A percentile compares a stretch with the other conserved stretches of the same genome.
phyloP scores from a whole-genome alignment of 768 basidiomycete species.

The Suillus decipiens region DNA sequence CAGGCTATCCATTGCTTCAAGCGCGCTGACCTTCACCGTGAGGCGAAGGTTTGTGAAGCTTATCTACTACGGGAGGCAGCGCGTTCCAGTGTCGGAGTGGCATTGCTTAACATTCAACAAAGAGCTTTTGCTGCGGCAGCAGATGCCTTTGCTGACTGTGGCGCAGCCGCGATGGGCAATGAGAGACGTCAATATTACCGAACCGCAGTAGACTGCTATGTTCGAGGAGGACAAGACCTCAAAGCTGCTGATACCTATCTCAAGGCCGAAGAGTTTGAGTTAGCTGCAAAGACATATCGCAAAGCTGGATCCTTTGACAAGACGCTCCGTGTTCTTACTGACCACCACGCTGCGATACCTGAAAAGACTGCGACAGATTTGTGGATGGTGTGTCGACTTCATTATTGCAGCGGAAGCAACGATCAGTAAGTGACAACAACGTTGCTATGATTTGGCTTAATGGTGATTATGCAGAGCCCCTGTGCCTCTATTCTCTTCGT shows the following conservation, averaged over 20 bases:
- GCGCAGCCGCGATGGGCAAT: constrained; percentile 30
- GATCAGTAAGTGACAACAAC: constrained; percentile 26
- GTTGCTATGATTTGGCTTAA: not conserved
- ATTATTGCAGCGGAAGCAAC: constrained; percentile 40
- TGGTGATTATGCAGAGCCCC: constrained; percentile 39
- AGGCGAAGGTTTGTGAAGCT: constrained; percentile 52
- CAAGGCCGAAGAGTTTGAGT: constrained; percentile 42
- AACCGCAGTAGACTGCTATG: constrained; percentile 50
- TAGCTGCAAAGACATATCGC: constrained; percentile 48
- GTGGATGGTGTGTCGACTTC: constrained; percentile 44
- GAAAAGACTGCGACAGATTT: constrained; percentile 37
- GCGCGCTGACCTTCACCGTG: constrained; percentile 43
- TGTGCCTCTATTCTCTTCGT: constrained; percentile 48
- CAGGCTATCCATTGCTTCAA: constrained; percentile 59
- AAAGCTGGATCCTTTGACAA: constrained; percentile 52
- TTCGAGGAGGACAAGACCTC: constrained; percentile 38
- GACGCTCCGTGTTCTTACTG: constrained; percentile 47
- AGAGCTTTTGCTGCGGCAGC: constrained; percentile 49
- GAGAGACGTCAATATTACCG: constrained; percentile 40
- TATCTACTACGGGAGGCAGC: constrained; percentile 57
- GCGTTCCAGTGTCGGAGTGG: constrained; percentile 31
- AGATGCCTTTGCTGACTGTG: constrained; percentile 49
- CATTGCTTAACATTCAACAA: constrained; percentile 25
- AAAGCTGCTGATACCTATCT: constrained; percentile 49
- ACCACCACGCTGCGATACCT: constrained; percentile 34